Base-by-base conservation (phyloP, 371 early-diverging fungal genomes). In the Circinella minor region DNA sequence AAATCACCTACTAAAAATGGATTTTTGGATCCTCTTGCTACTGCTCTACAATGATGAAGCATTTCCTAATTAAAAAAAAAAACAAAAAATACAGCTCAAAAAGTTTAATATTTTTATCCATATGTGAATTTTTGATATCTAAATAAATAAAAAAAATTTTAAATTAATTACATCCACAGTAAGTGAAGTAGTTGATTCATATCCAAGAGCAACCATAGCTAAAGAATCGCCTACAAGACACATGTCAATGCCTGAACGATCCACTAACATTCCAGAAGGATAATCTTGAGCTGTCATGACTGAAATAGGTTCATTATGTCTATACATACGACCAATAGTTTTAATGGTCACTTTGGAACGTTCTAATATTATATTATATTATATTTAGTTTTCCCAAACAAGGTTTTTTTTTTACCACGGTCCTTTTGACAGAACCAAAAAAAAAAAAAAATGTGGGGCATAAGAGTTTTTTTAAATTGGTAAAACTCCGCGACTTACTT, bases 171-270 rank as follows among this genome's bases (percentile, higher is more conserved):
- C 92, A 65, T 97, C 95, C 43, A 98, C 81, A 0, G 97, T 95
- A n/a, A 97, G 81, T 62, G 88, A 86, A 59, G 91, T 91, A 15
- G 98, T 97, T 15, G 89, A 89, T 49, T 92, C 89, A 77, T 93
- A 91, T 7, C 98, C 98, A 49, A 99, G 81, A 1, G 95, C 91
- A 0, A 97, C 97, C 98, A 97, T 99, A 14, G 95, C 98, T 65
- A 98, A 79, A 1, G 95, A 95, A 79, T 98, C 99, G 17, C 99
- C 99, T 3, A 99, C 96, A 10, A 99, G 88, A 61, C 88, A 86
- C 74, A 93, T 83, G 74, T 99, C 99, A 68, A 95, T 88, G 1
- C 91, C 93, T 5, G 93, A 83, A 51, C 89, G 88, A 66, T 97
- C 97, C 59, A 88, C 91, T 36, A 95, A 88, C 17, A 93, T 77